phyloP scores from a whole-genome alignment of 352 stramenopile species.

The Phytophthora aleatoria region DNA sequence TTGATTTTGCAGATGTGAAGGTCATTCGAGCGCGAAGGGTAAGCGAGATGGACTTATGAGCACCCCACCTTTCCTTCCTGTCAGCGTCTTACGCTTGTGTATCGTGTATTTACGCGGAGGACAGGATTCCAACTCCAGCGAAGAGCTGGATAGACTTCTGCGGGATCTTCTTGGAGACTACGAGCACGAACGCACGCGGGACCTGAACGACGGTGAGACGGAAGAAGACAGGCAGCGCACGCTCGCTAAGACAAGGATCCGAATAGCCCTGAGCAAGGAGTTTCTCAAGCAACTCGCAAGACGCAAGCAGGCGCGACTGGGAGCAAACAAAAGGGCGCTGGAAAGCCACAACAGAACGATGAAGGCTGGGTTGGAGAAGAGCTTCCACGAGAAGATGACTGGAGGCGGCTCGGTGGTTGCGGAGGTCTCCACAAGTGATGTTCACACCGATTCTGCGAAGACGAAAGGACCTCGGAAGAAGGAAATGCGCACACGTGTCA shows the following conservation, averaged over 20 bases:
- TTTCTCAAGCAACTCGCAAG: background rate
- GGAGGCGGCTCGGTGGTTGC: background rate
- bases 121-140: background rate
- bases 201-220: background rate
- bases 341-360: background rate
- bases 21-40: background rate
- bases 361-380: background rate
- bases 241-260: background rate
- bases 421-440: background rate
- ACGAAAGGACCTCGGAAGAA: background rate
- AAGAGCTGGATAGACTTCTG: background rate
- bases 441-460: background rate
- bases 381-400: background rate
- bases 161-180: background rate
- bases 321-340: background rate
- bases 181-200: background rate
- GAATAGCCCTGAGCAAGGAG: background rate
- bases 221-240: background rate
- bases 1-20: background rate
- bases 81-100: background rate
- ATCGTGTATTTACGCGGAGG: background rate
- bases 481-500: background rate
- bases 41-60: background rate
- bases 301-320: background rate
- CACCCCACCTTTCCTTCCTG: background rate